A percentile compares a stretch with the other conserved stretches of the same genome.
These are phyloP conservation scores for Phytophthora palmivora DNA, from an alignment of 352 stramenopile genomes.

Conservation along the genomic window DNA sequence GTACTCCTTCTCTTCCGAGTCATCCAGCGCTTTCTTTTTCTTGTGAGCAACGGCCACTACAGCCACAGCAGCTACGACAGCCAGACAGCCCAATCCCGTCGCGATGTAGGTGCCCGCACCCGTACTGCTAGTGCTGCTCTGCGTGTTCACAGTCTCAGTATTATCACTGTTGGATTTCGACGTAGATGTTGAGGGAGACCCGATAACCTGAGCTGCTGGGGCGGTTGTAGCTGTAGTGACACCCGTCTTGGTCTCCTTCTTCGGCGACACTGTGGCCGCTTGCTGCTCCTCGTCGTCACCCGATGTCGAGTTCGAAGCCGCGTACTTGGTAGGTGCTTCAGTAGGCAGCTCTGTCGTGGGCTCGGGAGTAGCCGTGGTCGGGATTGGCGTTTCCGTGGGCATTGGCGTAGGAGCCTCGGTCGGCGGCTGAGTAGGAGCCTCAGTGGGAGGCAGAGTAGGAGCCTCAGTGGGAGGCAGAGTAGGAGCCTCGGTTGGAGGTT, in stretches of 20 bases:
- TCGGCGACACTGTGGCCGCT: constrained; percentile 21
- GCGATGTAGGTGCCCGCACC: constrained; percentile 21
- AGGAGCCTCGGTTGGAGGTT: not conserved
- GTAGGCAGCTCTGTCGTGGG: constrained; percentile 15
- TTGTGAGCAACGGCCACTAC: constrained; percentile 54
- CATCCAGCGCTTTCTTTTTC: constrained; percentile 66
- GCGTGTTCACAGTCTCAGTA: constrained; percentile 24
- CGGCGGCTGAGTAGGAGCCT: not conserved
- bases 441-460: not conserved
- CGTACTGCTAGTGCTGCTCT: constrained; percentile 4
- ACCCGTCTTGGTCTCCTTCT: constrained; percentile 19
- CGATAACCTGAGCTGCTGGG: constrained; percentile 12
- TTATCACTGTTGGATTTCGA: constrained; percentile 8
- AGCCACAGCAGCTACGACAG: constrained; percentile 35
- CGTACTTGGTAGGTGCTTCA: constrained; percentile 15
- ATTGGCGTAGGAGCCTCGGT: constrained; percentile 14
- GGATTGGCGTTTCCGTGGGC: constrained; percentile 7
- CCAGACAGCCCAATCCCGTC: constrained; percentile 25
- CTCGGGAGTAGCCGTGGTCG: constrained; percentile 7
- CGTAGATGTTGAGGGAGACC: constrained; percentile 19
- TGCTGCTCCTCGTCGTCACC: constrained; percentile 25
- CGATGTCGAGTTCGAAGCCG: constrained; percentile 26
- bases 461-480: not conserved
- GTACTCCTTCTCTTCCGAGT: constrained; percentile 39
- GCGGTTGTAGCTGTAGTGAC: constrained; percentile 5